Evolutionary conservation across 1,284 basidiomycete genomes (phyloP), one percentile per base, ranked within the genome.

Genomic region (Cryptococcus sp.): DNA sequence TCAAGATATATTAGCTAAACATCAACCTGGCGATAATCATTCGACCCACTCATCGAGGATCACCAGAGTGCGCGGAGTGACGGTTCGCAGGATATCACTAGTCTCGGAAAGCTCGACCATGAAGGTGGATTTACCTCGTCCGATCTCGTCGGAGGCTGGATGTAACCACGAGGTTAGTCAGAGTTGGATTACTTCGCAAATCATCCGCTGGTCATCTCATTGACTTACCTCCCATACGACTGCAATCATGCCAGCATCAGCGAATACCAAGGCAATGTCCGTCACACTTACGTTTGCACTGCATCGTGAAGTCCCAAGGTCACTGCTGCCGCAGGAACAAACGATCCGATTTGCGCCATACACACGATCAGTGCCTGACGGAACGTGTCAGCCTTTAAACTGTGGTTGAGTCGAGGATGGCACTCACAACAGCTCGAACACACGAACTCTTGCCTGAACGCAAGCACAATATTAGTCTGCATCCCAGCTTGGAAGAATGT

Each of bases 91-190:
- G 56, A 98, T 94, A 63, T 96, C 91, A 66, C 88, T 89, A 0
- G 94, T 97, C 75, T 98, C 94, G 8, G 87, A 83, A 80, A 98
- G 88, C 78, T 99, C 95, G 0, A 96, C 89, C 92, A 96, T 93
- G 70, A 94, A 95, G 0, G 93, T 97, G 1, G 89, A 92, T 22
- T 91, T 86, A 0, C 91, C 91, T 38, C 87, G 82, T 1, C 86
- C 84, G 37, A 97, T 78, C 62, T 94, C 89, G 71, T 97, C 94
- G 5, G 86, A 88, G 0, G 93, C 93, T 89, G 58, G n/a, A 44
- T 26, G 29, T 17, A 5, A 50, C 26, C 8, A 23, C 25, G 23
- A 43, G 48, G 17, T 39, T 17, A 19, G 29, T 38, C 25, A 53
- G 52, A 38, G 34, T 20, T n/a, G n/a, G n/a, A n/a, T n/a, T n/a